These are phyloP conservation scores for Monosporascus ibericus DNA, from an alignment of 2,329 filamentous ascomycete species.

Conservation along the genomic window DNA sequence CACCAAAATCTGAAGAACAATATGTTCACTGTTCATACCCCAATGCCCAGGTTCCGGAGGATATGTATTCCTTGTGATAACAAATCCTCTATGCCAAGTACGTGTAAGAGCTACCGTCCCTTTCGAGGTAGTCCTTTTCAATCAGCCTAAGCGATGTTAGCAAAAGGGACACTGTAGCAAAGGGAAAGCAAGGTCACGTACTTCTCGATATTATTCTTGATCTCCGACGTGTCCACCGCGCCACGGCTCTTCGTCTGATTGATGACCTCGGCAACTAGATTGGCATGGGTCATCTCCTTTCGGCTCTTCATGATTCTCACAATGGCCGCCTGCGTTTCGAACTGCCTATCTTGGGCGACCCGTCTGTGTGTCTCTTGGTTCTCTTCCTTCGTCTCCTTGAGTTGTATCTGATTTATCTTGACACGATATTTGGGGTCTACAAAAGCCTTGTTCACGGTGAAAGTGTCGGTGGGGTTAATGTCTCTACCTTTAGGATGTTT, in stretches of 20 bases:
- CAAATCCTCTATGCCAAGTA: slow-evolving; percentile 54
- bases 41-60: too few species aligned
- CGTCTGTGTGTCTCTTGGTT: slow-evolving; percentile 91
- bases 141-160: slow-evolving; percentile 58
- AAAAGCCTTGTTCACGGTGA: slow-evolving; percentile 75
- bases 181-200: slow-evolving; percentile 37
- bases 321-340: slow-evolving; percentile 95
- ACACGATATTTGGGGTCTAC: slow-evolving; percentile 77
- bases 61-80: neutral
- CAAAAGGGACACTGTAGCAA: slow-evolving; percentile 1
- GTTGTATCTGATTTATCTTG: slow-evolving; percentile 98
- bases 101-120: slow-evolving; percentile 63
- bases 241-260: slow-evolving; percentile 82
- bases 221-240: slow-evolving; percentile 76
- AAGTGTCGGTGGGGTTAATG: slow-evolving; percentile 71
- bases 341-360: slow-evolving; percentile 82
- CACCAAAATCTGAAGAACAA: too few species aligned
- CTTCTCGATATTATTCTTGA: slow-evolving; percentile 97
- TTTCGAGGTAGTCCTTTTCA: slow-evolving; percentile 88
- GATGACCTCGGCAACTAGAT: slow-evolving; percentile 88
- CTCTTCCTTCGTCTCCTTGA: slow-evolving; percentile 92
- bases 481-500: slow-evolving; percentile 86
- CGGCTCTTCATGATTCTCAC: slow-evolving; percentile 95
- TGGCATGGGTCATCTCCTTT: slow-evolving; percentile 79
- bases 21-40: too few species aligned